These are phyloP conservation scores for Trypanosoma cruzi DNA, from an alignment of 208 protist genomes.

Conservation along the genomic window DNA sequence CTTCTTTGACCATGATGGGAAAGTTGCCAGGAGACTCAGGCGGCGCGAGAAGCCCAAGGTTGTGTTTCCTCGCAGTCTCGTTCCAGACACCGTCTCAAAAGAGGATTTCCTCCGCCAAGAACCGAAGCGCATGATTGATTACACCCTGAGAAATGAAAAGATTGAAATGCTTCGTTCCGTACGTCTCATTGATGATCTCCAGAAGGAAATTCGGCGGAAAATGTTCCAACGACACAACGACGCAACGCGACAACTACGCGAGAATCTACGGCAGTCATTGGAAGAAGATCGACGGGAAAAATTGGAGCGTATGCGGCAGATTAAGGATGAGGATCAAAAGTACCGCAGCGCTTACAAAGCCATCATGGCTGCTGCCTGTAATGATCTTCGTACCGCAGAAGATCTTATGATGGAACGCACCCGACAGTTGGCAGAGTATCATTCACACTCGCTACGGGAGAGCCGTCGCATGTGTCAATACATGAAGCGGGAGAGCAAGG, in stretches of 20 bases:
- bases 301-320: slow-evolving; percentile 51
- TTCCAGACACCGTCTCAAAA: slow-evolving; percentile 6
- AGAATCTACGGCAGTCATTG: slow-evolving; percentile 42
- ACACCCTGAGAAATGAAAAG: slow-evolving; percentile 67
- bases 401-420: slow-evolving; percentile 75
- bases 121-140: slow-evolving; percentile 57
- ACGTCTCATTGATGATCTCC: slow-evolving; percentile 69
- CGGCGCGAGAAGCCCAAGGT: background rate
- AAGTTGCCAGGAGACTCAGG: background rate
- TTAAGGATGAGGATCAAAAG: slow-evolving; percentile 78
- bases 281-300: slow-evolving; percentile 33
- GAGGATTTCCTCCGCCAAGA: slow-evolving; percentile 42
- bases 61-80: slow-evolving; percentile 8
- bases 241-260: slow-evolving; percentile 45
- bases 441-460: slow-evolving; percentile 67
- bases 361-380: slow-evolving; percentile 71
- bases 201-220: slow-evolving; percentile 60
- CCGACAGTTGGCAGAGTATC: slow-evolving; percentile 64
- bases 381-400: slow-evolving; percentile 56
- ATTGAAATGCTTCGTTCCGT: slow-evolving; percentile 77
- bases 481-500: slow-evolving; percentile 63
- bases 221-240: slow-evolving; percentile 71
- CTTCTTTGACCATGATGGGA: background rate
- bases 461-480: slow-evolving; percentile 64
- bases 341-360: slow-evolving; percentile 75